phyloP scores from a whole-genome alignment of 108 stramenopile genomes.

The Aurantiochytrium sp. region DNA sequence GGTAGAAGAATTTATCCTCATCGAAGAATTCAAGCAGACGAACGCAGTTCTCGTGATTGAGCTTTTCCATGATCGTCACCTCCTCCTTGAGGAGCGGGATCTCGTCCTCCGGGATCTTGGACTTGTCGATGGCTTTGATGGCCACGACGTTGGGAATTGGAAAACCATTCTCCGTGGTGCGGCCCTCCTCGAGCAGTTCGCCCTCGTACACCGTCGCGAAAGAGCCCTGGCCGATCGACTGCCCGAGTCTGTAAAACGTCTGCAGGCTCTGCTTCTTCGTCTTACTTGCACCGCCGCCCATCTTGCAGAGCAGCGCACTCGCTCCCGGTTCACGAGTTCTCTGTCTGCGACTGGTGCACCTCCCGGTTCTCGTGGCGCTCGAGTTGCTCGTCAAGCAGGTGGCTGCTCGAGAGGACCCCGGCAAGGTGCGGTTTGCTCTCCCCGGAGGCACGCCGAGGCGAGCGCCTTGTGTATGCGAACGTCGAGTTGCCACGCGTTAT shows the following conservation, averaged over 20 bases:
- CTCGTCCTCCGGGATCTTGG: neutral
- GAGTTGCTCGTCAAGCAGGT: no score
- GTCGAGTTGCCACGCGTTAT: no score
- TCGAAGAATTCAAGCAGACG: constrained; percentile 47
- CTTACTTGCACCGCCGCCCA: constrained; percentile 3
- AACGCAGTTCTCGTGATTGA: constrained; percentile 50
- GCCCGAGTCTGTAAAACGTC: neutral
- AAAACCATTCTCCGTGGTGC: neutral
- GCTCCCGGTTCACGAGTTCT: no score
- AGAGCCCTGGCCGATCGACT: neutral
- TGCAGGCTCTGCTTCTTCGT: neutral
- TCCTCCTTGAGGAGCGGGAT: constrained; percentile 31
- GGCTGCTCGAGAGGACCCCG: no score
- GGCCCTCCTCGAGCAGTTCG: neutral
- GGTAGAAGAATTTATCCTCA: constrained; percentile 32
- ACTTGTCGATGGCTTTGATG: constrained; percentile 25
- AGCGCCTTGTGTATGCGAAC: no score
- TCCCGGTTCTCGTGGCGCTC: no score
- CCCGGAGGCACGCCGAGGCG: no score
- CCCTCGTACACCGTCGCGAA: constrained; percentile 28
- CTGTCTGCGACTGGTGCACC: no score
- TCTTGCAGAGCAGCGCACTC: no score
- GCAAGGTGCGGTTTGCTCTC: no score
- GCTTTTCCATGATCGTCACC: constrained; percentile 28
- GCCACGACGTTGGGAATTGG: neutral